Evolutionary conservation across 148 eudicot genomes (phyloP), one percentile per base, ranked within the genome.

Genomic region (Beta vulgaris): DNA sequence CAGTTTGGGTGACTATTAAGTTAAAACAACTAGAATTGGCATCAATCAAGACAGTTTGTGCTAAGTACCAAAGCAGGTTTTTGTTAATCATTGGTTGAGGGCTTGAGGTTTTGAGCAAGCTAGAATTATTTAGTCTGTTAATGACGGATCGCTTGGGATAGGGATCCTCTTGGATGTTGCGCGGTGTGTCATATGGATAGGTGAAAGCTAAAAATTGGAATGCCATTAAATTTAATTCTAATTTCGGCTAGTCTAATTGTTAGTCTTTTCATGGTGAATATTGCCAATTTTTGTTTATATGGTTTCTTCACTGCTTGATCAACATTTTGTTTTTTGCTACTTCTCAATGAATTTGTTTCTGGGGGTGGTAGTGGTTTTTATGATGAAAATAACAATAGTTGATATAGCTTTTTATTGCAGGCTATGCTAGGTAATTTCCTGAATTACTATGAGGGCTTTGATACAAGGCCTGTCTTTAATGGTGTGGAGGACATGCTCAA

Each of bases 401-500:
- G 4, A 15, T 63, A 35, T 36, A 21, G 40, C 7, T n/a, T 66
- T 36, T 12, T 81, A 57, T 57, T 82, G 87, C 84, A 93, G 96
- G 76, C 31, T 68, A 84, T 80, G 12, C 62, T 93, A 55, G 58
- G 77, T 77, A 84, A 81, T 9, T 93, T 93, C 87, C 48, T 91
- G 85, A 91, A 84, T 82, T 89, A 82, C 67, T 93, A 93, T 53
- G 88, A 88, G 73, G 82, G 77, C 58, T 51, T 68, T 37, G 91
- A 86, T 54, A 78, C 85, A 6, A 83, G 98, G 62, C 98, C 98
- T 6, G 86, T 92, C 58, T 94, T 94, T 78, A 86, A 81, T 76
- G 84, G 77, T 32, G 97, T 88, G 61, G 96, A 91, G 81, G 92
- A 83, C 42, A 94, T 94, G 98, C 93, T 94, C 37, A 81, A 86